Evolutionary conservation across 306 rosid genomes (phyloP).

Genomic region (Aeschynomene evenia): DNA sequence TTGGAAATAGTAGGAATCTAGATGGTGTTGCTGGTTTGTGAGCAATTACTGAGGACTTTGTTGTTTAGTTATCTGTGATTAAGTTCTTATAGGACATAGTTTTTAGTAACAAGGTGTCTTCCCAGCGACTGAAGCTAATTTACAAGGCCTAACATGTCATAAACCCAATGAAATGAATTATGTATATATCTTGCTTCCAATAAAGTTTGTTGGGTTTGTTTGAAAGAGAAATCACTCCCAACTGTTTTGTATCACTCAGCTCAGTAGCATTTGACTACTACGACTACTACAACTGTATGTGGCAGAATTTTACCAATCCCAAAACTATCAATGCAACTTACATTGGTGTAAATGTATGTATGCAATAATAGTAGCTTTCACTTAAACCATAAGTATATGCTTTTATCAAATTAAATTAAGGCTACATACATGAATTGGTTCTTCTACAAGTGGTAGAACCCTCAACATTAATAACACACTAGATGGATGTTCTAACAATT

Average conservation of each 20-base stretch:
- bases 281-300: background rate
- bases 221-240: background rate
- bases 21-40: no score
- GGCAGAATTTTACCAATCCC: background rate
- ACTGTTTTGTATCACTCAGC: background rate
- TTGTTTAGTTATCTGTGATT: no score
- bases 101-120: no score
- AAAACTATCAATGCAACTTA: background rate
- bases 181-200: no score
- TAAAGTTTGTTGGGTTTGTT: background rate
- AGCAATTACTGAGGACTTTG: no score
- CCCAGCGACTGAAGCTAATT: background rate
- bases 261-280: background rate
- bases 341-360: background rate
- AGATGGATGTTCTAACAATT: slow-evolving; percentile 14
- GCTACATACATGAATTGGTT: background rate
- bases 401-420: background rate
- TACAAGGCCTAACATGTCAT: background rate
- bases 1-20: no score
- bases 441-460: background rate
- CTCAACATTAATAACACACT: background rate
- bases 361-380: no score
- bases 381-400: no score
- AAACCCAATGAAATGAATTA: background rate
- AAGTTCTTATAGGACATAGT: no score